Percentiles rank a stretch among this genome's conserved stretches.
These are phyloP conservation scores for Fusarium sp. DNA, from an alignment of 2,329 filamentous ascomycete genomes.

Conservation along the genomic window DNA sequence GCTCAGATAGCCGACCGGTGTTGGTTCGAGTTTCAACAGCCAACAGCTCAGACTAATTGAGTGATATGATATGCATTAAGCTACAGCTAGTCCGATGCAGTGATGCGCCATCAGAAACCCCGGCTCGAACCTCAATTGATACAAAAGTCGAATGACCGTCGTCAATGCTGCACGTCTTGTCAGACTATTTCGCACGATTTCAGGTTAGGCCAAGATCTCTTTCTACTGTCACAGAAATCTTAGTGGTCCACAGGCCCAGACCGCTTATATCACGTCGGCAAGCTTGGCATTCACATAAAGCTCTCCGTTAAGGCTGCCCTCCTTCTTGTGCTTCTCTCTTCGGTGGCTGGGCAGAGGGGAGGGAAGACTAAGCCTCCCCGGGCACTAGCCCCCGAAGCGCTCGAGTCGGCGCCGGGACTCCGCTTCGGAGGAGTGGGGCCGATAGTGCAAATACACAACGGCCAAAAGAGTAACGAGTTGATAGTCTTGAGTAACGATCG, in stretches of 20 bases:
- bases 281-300: conserved; percentile 6
- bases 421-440: conserved; percentile 32
- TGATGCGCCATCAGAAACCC: conserved; percentile 2
- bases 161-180: conserved; percentile 8
- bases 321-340: not conserved
- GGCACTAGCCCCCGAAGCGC: not conserved
- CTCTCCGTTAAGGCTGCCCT: no score
- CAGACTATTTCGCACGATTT: conserved; percentile 15
- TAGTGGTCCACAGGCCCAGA: conserved; percentile 24
- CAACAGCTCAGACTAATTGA: conserved; percentile 5
- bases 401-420: conserved; percentile 5
- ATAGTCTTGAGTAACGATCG: no score
- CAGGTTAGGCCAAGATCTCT: conserved; percentile 24
- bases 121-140: conserved; percentile 8
- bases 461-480: not conserved
- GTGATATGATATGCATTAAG: conserved; percentile 3
- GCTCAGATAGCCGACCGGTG: not conserved
- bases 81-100: conserved; percentile 8
- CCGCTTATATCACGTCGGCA: conserved; percentile 25
- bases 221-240: conserved; percentile 32
- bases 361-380: not conserved
- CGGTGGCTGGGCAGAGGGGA: conserved; percentile 1
- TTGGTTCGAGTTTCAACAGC: conserved; percentile 1
- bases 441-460: not conserved
- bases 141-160: conserved; percentile 35